Conservation (phyloP, 2,329 filamentous ascomycete species). For the Pyricularia grisea region DNA sequence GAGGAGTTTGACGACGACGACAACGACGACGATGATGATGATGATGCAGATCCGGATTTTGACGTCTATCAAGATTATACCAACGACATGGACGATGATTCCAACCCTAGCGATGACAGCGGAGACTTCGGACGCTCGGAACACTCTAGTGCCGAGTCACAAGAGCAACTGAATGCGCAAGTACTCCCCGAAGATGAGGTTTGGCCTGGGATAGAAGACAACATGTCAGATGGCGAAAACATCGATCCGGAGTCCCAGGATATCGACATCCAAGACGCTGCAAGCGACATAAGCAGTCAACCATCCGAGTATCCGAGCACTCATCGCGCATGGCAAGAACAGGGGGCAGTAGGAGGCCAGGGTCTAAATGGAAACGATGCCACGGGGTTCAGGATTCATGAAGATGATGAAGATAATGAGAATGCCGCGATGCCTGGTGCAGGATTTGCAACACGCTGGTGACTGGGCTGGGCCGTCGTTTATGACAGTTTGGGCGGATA, state of each 20-base stretch:
- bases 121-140: slow-evolving; percentile 9
- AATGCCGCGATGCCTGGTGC: background rate
- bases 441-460: background rate
- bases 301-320: slow-evolving; percentile 49
- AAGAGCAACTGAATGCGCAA: slow-evolving; percentile 10
- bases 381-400: slow-evolving; percentile 12
- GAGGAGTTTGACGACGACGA: slow-evolving; percentile 20
- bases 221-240: slow-evolving; percentile 40
- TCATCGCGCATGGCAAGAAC: slow-evolving; percentile 28
- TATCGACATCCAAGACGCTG: slow-evolving; percentile 9
- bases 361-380: slow-evolving; percentile 1
- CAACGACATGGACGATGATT: slow-evolving; percentile 16
- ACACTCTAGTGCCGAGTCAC: background rate
- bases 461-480: background rate
- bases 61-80: slow-evolving; percentile 20
- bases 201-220: slow-evolving; percentile 47
- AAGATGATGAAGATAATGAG: slow-evolving; percentile 8
- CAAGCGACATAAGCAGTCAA: slow-evolving; percentile 34
- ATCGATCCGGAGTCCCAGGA: slow-evolving; percentile 28
- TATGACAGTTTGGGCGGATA: background rate
- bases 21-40: slow-evolving; percentile 20
- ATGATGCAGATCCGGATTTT: slow-evolving; percentile 21
- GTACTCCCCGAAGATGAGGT: slow-evolving; percentile 42
- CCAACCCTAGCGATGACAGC: slow-evolving; percentile 20
- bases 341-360: slow-evolving; percentile 3